phyloP scores from a whole-genome alignment of 2,329 filamentous ascomycete genomes.

The Colletotrichum sp. region DNA sequence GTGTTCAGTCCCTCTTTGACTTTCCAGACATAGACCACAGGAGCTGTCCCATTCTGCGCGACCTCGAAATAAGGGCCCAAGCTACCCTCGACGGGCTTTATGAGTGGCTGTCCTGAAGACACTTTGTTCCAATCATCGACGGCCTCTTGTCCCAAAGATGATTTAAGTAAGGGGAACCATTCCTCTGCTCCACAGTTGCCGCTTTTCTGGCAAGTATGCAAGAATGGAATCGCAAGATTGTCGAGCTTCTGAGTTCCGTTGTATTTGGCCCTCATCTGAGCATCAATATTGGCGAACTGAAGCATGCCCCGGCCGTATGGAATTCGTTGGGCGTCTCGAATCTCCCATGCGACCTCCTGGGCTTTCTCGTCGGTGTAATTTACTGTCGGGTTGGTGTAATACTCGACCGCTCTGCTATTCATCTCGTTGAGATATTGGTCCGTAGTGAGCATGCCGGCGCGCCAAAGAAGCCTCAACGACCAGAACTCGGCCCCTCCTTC shows the following conservation, averaged over 20 bases:
- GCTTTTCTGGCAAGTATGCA: background rate
- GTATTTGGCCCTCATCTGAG: background rate
- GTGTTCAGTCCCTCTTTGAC: background rate
- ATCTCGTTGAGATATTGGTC: background rate
- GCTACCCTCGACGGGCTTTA: background rate
- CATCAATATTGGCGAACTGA: background rate
- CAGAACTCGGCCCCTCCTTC: constrained; percentile 5
- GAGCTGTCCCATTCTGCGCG: background rate
- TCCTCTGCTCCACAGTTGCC: background rate
- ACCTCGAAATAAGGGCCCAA: constrained; percentile 5
- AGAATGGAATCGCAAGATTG: background rate
- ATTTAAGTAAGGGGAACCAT: background rate
- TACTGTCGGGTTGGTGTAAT: background rate
- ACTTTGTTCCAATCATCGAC: constrained; percentile 3
- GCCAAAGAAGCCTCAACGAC: constrained; percentile 1
- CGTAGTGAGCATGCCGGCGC: background rate
- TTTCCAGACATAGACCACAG: background rate
- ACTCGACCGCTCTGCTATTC: background rate
- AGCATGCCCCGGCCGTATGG: background rate
- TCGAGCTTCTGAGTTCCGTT: background rate
- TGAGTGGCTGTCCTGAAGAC: background rate
- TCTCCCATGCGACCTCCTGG: background rate
- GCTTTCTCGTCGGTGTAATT: background rate
- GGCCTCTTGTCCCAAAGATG: background rate
- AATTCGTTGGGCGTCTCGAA: background rate